These are phyloP conservation scores for Leptographium radiaticola DNA, from an alignment of 2,329 filamentous ascomycete species.

Conservation along the genomic window DNA sequence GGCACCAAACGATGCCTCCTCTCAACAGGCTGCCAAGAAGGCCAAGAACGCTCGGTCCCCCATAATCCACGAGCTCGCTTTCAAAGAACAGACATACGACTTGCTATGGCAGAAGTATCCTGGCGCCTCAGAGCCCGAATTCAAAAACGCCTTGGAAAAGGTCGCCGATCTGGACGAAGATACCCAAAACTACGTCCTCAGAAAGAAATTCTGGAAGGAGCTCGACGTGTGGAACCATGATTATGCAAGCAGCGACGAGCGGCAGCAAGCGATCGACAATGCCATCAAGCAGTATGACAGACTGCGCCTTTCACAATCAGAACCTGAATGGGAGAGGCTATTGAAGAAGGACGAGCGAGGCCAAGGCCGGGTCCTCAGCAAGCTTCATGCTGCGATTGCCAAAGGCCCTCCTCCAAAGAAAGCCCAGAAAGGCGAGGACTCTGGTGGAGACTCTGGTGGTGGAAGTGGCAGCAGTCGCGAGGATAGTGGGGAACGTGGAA, in stretches of 20 bases:
- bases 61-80: slow-evolving; percentile 49
- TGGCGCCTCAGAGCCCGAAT: slow-evolving; percentile 35
- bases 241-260: slow-evolving; percentile 39
- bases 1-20: slow-evolving; percentile 34
- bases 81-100: slow-evolving; percentile 35
- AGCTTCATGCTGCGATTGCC: slow-evolving; percentile 45
- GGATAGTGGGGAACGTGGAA: slow-evolving; percentile 20
- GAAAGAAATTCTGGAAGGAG: slow-evolving; percentile 48
- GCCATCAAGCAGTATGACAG: slow-evolving; percentile 48
- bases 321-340: slow-evolving; percentile 49
- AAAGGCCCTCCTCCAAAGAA: slow-evolving; percentile 35
- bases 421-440: slow-evolving; percentile 38
- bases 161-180: slow-evolving; percentile 38
- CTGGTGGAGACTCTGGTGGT: slow-evolving; percentile 15
- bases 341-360: slow-evolving; percentile 44
- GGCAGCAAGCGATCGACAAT: slow-evolving; percentile 48
- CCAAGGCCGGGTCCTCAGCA: slow-evolving; percentile 47
- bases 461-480: slow-evolving; percentile 25
- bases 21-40: slow-evolving; percentile 40
- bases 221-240: slow-evolving; percentile 51
- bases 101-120: slow-evolving; percentile 37
- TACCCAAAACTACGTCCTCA: slow-evolving; percentile 39
- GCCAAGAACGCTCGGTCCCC: slow-evolving; percentile 27
- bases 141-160: slow-evolving; percentile 41
- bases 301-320: slow-evolving; percentile 39